Evolutionary conservation across 345 rosid genomes (phyloP).

Genomic region (Turritis glabra): DNA sequence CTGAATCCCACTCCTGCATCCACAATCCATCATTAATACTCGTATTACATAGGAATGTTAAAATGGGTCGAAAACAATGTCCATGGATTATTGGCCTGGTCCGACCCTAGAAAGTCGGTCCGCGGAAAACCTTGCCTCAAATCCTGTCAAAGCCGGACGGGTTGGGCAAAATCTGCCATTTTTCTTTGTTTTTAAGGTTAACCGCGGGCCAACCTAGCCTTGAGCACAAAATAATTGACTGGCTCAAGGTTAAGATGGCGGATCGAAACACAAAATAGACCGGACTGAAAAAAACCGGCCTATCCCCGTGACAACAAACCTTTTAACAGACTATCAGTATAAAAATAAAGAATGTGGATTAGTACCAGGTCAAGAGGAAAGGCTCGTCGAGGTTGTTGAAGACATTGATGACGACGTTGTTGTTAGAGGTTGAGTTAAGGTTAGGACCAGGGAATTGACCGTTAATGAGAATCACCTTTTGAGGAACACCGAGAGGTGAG

Average conservation of each 20-base stretch:
- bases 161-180: too few species aligned
- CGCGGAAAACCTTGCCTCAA: too few species aligned
- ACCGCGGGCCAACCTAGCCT: too few species aligned
- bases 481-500: slow-evolving; percentile 75
- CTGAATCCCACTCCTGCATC: slow-evolving; percentile 65
- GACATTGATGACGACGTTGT: slow-evolving; percentile 69
- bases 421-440: slow-evolving; percentile 71
- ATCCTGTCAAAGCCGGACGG: too few species aligned
- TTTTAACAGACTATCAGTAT: not conserved
- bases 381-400: slow-evolving; percentile 79
- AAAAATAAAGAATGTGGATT: not conserved
- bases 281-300: not conserved
- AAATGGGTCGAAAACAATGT: not conserved
- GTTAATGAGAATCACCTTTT: slow-evolving; percentile 73
- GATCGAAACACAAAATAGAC: too few species aligned
- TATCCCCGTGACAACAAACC: not conserved
- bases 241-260: too few species aligned
- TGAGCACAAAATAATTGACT: too few species aligned
- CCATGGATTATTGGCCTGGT: not conserved
- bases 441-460: slow-evolving; percentile 75
- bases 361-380: slow-evolving; percentile 67
- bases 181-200: too few species aligned
- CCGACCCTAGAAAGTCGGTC: too few species aligned
- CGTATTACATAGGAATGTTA: not conserved
- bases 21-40: not conserved